Percentiles rank a stretch among this genome's conserved stretches.
phyloP scores from a whole-genome alignment of 805 yeast genomes.

The Yarrowia bubula region DNA sequence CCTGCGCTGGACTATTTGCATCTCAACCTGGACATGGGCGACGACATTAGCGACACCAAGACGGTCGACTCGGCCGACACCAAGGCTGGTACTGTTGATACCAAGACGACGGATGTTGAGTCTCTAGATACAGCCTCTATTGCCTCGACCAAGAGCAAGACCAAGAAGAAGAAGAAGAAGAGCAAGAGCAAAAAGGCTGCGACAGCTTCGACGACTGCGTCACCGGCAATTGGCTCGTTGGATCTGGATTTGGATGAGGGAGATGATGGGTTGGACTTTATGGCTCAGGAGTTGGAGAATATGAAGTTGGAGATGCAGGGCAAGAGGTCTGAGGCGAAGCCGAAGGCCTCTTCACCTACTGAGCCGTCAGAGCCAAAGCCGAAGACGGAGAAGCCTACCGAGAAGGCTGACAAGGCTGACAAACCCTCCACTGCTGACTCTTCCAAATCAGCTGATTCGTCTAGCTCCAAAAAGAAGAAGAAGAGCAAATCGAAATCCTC shows the following conservation, averaged over 20 bases:
- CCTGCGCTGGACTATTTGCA: constrained; percentile 10
- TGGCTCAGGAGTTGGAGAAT: constrained; percentile 25
- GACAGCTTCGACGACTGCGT: not conserved
- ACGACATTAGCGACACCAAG: not conserved
- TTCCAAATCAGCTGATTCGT: not conserved
- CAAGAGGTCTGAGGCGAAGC: not conserved
- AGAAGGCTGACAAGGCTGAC: not conserved
- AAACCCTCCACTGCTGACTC: not conserved
- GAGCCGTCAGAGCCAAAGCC: not conserved
- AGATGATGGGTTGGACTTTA: constrained; percentile 11
- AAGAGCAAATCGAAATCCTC: not conserved
- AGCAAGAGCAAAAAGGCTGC: not conserved
- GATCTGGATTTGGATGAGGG: not conserved
- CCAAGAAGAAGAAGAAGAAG: constrained; percentile 7
- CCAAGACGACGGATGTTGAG: not conserved
- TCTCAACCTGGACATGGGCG: not conserved
- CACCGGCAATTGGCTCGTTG: not conserved
- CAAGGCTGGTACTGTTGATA: not conserved
- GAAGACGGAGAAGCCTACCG: not conserved
- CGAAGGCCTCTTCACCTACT: no score
- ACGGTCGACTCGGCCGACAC: constrained; percentile 1
- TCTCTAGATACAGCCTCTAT: not conserved
- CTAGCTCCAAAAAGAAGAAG: not conserved
- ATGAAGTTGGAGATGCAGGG: constrained; percentile 25
- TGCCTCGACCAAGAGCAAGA: not conserved